Conservation (phyloP, 2,329 filamentous ascomycete species). For the Botrytis hyacinthi region DNA sequence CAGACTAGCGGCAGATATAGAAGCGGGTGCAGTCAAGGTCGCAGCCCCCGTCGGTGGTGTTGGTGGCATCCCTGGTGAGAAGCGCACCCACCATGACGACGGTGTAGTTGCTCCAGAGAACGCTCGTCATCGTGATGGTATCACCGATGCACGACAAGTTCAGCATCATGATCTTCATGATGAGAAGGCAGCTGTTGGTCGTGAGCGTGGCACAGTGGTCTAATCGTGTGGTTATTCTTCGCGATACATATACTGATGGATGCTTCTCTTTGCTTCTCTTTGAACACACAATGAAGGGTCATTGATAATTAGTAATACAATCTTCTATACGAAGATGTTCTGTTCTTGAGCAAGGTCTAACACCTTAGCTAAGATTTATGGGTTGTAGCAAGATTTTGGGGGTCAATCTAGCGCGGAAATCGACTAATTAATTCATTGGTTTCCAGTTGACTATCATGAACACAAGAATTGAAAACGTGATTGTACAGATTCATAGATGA, state of each 20-base stretch:
- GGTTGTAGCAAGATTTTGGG: background rate
- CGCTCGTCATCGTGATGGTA: background rate
- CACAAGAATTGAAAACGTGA: background rate
- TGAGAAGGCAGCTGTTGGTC: constrained; percentile 1
- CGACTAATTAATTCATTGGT: background rate
- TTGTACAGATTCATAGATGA: background rate
- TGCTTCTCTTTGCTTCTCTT: background rate
- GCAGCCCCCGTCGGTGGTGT: constrained; percentile 22
- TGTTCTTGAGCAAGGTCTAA: background rate
- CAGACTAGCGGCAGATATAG: constrained; percentile 48
- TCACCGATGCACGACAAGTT: background rate
- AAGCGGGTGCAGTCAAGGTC: constrained; percentile 39
- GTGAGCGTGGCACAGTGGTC: background rate
- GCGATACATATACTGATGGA: background rate
- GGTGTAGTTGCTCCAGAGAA: background rate
- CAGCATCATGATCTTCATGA: background rate
- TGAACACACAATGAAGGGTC: background rate
- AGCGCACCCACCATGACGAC: background rate
- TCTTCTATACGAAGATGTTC: background rate
- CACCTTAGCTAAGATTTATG: background rate
- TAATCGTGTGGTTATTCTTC: background rate
- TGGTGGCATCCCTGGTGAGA: background rate
- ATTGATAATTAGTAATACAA: background rate
- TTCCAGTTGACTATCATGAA: background rate
- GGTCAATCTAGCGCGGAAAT: background rate